phyloP scores from a whole-genome alignment of 345 rosid genomes.

The Mangifera indica region DNA sequence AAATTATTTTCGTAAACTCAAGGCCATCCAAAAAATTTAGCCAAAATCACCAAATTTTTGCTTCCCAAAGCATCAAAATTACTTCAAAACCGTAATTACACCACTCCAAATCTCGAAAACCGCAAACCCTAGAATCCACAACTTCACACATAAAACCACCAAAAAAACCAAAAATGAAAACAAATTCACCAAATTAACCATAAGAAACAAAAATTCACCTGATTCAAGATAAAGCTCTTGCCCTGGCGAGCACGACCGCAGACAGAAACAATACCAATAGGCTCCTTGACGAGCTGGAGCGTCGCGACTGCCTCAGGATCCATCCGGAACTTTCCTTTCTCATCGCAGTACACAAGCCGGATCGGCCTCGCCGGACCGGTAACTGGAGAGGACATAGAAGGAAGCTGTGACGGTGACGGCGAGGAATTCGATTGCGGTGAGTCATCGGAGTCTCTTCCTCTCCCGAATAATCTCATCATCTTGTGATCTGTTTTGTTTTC shows the following conservation, averaged over 20 bases:
- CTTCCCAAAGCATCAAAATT: neutral
- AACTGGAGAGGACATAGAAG: too few relatives aligned
- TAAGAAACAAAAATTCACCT: constrained; percentile 40
- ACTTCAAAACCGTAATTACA: constrained; percentile 14
- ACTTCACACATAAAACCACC: constrained; percentile 1
- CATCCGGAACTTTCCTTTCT: constrained; percentile 94
- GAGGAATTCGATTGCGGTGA: too few relatives aligned
- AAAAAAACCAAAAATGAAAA: constrained; percentile 3
- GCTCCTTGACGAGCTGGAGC: constrained; percentile 91
- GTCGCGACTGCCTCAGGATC: constrained; percentile 98
- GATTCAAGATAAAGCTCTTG: constrained; percentile 89
- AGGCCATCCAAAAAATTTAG: neutral
- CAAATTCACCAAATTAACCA: neutral
- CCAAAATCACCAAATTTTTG: neutral
- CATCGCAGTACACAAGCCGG: constrained; percentile 83
- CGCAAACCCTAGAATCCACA: constrained; percentile 27
- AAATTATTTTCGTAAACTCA: neutral
- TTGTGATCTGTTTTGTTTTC: neutral
- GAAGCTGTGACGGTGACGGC: too few relatives aligned
- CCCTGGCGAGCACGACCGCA: constrained; percentile 99
- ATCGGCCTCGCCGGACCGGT: constrained; percentile 48
- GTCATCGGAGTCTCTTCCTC: constrained; percentile 40
- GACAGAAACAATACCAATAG: constrained; percentile 94
- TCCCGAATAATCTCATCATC: constrained; percentile 45
- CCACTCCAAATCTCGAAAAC: neutral